Evolutionary conservation across 441 rosid species (phyloP).

Genomic region (Arabidopsis lyrata): DNA sequence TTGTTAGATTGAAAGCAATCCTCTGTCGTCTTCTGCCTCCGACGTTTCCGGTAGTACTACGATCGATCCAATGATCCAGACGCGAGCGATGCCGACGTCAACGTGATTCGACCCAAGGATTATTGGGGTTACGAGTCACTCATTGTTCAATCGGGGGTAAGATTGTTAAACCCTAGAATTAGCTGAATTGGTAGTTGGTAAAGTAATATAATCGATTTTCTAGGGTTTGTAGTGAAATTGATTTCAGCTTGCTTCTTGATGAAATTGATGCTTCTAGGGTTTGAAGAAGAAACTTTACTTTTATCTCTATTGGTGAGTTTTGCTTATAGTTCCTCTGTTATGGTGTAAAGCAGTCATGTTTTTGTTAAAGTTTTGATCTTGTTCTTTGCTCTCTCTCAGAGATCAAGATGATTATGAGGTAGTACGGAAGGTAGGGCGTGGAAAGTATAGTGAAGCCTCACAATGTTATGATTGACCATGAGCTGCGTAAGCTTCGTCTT

Average conservation of each 20-base stretch:
- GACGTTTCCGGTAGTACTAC: conserved; percentile 9
- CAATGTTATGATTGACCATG: conserved; percentile 98
- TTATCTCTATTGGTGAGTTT: neutral
- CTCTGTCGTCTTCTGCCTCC: neutral
- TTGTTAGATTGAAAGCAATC: too few species aligned
- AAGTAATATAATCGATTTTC: neutral
- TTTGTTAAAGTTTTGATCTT: conserved; percentile 1
- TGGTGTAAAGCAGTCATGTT: conserved; percentile 6
- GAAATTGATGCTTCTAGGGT: neutral
- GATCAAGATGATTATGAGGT: conserved; percentile 96
- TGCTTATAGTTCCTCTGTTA: neutral
- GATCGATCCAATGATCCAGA: conserved; percentile 30
- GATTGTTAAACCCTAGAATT: conserved; percentile 8
- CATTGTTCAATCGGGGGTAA: conserved; percentile 69
- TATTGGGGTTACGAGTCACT: conserved; percentile 73
- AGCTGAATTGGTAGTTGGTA: neutral
- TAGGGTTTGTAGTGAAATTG: conserved; percentile 2
- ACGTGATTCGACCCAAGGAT: conserved; percentile 59
- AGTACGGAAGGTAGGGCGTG: conserved; percentile 92
- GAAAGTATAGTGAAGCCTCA: conserved; percentile 96
- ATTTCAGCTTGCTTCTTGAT: neutral
- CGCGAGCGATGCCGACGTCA: too few species aligned
- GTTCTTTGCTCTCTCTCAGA: conserved; percentile 47
- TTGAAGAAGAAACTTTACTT: neutral
- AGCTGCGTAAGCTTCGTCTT: conserved; percentile 90